Percentiles rank a stretch among this genome's conserved stretches.
Conservation (phyloP, 2,329 filamentous ascomycete genomes). For the Aspergillus ustus region DNA sequence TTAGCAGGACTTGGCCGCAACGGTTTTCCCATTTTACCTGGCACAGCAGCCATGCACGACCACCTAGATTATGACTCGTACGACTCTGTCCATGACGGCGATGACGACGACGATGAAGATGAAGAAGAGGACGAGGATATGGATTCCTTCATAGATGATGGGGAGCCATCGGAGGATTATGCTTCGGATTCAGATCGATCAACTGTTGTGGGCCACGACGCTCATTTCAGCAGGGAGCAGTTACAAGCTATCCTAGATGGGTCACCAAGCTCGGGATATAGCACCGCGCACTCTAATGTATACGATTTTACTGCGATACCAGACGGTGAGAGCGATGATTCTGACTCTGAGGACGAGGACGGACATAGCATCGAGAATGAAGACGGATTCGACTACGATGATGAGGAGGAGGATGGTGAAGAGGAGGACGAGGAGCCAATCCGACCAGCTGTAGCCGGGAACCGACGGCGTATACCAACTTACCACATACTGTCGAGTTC, state of each 20-base stretch:
- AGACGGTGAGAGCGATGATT: constrained; percentile 17
- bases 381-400: constrained; percentile 13
- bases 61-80: constrained; percentile 1
- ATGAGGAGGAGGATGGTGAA: constrained; percentile 24
- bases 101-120: constrained; percentile 24
- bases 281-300: constrained; percentile 16
- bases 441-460: constrained; percentile 21
- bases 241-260: constrained; percentile 17
- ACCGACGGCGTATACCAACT: constrained; percentile 21
- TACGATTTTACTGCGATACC: constrained; percentile 13
- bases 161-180: constrained; percentile 27
- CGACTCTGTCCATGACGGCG: constrained; percentile 5
- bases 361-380: constrained; percentile 15
- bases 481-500: constrained; percentile 19
- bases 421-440: constrained; percentile 30
- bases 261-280: constrained; percentile 23
- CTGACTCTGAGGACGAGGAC: constrained; percentile 16
- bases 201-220: constrained; percentile 35
- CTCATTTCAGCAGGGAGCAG: constrained; percentile 17
- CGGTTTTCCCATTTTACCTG: not conserved
- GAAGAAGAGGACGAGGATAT: constrained; percentile 39
- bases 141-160: constrained; percentile 43
- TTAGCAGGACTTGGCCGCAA: constrained; percentile 5
- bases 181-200: constrained; percentile 38
- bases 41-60: not conserved